Base-by-base conservation (phyloP, 805 yeast genomes). In the Sugiyamaella americana region DNA sequence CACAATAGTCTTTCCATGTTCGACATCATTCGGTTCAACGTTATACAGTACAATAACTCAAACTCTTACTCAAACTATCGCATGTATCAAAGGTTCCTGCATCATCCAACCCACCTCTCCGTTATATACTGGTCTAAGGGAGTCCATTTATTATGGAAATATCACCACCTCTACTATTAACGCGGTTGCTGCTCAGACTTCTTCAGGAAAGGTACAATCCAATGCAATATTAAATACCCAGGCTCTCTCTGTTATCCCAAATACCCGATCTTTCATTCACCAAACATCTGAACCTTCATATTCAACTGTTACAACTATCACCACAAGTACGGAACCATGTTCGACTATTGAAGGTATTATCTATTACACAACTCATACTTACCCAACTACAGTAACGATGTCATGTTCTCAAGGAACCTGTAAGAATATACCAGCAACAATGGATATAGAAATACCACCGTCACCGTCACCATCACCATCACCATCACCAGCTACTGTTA, bases 321-420 rank as follows among this genome's bases (percentile, higher is more conserved):
- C 19, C 34, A 43, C 46, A 19, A 24, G 22, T 41, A 43, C 46
- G 17, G 26, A 17, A 18, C 47, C 47, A 10, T 44, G 47, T 41
- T 18, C 42, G 23, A 44, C 47, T 10, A 20, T 32, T 23, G 18
- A 24, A 11, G 37, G 37, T 4, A 16, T 40, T 3, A 34, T 41
- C 6, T 11, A 10, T n/a, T 44, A 37, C 47, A 20, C 37, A n/a
- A 44, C 47, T 19, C 38, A 35, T 19, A 45, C 43, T 29, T 37
- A 24, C 8, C 45, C 45, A 22, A 29, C 39, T 16, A 44, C 47
- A n/a, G 43, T 46, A 11, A 45, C 48, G 11, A 40, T 41, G 5
- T 41, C 45, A 13, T 40, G 41, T 30, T 44, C 37, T 30, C 18
- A 16, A 10, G 43, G 23, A 5, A 4, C 36, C 16, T 32, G 29